phyloP scores from a whole-genome alignment of 148 eudicot species.

The Rheum nobile region DNA sequence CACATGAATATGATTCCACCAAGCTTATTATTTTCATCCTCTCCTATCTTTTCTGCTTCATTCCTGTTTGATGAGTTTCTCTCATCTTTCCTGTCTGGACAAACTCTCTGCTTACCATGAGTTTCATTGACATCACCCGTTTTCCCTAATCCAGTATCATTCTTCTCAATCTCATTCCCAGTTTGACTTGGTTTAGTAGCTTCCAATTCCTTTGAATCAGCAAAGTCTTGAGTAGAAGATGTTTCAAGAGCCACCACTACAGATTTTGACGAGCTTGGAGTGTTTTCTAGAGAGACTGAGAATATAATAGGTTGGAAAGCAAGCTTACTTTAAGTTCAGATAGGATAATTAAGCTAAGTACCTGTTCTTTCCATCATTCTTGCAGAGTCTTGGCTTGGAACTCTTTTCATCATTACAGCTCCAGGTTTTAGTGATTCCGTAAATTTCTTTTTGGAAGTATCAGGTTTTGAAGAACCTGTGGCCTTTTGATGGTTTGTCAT shows the following conservation, averaged over 20 bases:
- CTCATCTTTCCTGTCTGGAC: not conserved
- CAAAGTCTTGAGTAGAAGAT: not conserved
- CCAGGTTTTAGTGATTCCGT: not conserved
- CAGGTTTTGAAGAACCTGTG: not conserved
- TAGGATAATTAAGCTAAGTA: not conserved
- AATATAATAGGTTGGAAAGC: not conserved
- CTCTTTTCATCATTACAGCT: not conserved
- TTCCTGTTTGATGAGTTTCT: not conserved
- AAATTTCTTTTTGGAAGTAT: not conserved
- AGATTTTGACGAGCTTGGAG: not conserved
- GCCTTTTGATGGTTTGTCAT: slow-evolving; percentile 1
- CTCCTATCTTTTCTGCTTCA: slow-evolving; percentile 2
- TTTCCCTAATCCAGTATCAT: not conserved
- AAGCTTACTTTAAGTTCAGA: not conserved
- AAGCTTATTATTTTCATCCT: not conserved
- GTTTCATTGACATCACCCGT: not conserved
- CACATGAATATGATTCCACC: slow-evolving; percentile 60
- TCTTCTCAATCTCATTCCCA: not conserved
- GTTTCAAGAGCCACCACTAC: not conserved
- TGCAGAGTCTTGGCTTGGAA: not conserved
- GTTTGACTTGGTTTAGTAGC: not conserved
- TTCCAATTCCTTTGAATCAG: not conserved
- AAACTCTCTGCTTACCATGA: not conserved
- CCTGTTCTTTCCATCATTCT: not conserved
- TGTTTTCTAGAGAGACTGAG: not conserved